These are phyloP conservation scores for Monosporascus sp. DNA, from an alignment of 2,329 filamentous ascomycete genomes.

Conservation along the genomic window DNA sequence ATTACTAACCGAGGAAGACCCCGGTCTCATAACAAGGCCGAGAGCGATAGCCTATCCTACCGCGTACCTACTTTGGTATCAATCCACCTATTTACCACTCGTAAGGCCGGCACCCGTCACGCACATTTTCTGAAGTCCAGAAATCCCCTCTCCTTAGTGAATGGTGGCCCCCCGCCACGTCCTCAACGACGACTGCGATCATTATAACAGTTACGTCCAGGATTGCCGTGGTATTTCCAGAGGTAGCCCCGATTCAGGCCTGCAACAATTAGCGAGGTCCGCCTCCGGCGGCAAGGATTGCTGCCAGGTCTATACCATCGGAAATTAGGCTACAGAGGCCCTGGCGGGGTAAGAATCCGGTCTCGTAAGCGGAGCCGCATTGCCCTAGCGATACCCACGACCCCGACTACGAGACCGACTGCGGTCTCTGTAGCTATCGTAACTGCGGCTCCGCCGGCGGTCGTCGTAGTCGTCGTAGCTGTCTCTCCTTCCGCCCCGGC, in stretches of 20 bases:
- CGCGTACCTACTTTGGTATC: background rate
- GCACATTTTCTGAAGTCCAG: no score
- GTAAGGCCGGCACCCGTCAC: background rate
- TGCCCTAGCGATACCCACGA: slow-evolving; percentile 28
- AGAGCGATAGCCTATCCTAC: background rate
- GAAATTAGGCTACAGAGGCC: no score
- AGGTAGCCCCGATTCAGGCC: no score
- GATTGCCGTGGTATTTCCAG: no score
- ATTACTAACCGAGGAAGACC: background rate
- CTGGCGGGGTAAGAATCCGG: no score
- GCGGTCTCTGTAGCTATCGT: slow-evolving; percentile 36
- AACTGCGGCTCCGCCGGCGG: slow-evolving; percentile 42
- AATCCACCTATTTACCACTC: background rate
- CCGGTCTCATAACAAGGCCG: background rate
- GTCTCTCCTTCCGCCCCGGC: slow-evolving; percentile 26
- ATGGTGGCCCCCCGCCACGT: no score
- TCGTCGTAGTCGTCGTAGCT: slow-evolving; percentile 28
- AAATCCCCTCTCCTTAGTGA: no score
- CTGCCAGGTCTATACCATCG: no score
- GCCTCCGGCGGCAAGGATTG: no score
- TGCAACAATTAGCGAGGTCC: no score
- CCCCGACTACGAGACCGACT: slow-evolving; percentile 35
- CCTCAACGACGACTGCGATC: no score
- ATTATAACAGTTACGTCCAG: no score
- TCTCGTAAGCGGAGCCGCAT: background rate